Percentiles rank a stretch among this genome's conserved stretches.
phyloP scores from a whole-genome alignment of 192 early-diverging fungal genomes.

The Helicostylum pulchrum region DNA sequence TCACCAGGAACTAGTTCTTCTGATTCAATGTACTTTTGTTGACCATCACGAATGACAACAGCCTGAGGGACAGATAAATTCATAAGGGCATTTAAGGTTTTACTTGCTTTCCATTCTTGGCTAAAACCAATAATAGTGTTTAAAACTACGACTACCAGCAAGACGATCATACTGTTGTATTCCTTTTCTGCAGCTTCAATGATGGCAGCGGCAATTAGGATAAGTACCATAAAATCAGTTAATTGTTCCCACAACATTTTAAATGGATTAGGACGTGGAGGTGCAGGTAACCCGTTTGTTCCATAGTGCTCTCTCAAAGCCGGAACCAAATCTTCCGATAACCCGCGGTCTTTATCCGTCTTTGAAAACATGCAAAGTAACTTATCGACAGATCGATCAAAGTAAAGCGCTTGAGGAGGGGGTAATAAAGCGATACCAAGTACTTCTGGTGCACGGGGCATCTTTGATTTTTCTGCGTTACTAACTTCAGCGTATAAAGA shows the following conservation, averaged over 20 bases:
- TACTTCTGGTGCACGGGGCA: not conserved
- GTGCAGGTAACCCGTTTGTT: conserved; percentile 75
- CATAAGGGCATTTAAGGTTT: conserved; percentile 88
- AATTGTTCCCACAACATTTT: conserved; percentile 86
- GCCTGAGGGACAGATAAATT: conserved; percentile 76
- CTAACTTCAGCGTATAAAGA: conserved; percentile 18
- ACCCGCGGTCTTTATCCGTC: conserved; percentile 56
- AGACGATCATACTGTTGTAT: conserved; percentile 45
- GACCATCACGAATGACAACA: conserved; percentile 82
- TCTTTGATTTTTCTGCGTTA: conserved; percentile 32
- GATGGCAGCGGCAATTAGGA: conserved; percentile 77
- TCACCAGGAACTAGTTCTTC: conserved; percentile 86
- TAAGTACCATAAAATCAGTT: conserved; percentile 93
- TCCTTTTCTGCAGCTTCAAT: conserved; percentile 76
- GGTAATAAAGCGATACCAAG: conserved; percentile 12
- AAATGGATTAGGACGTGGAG: conserved; percentile 59
- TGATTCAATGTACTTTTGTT: conserved; percentile 67
- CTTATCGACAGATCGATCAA: conserved; percentile 87
- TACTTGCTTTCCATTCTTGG: conserved; percentile 93
- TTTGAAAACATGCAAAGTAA: conserved; percentile 84
- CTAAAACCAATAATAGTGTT: conserved; percentile 93
- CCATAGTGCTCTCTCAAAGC: conserved; percentile 79
- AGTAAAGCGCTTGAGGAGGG: conserved; percentile 75
- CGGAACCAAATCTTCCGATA: conserved; percentile 54
- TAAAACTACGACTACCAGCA: conserved; percentile 76